phyloP scores from a whole-genome alignment of 306 rosid genomes.

The Pyrus pyrifolia region DNA sequence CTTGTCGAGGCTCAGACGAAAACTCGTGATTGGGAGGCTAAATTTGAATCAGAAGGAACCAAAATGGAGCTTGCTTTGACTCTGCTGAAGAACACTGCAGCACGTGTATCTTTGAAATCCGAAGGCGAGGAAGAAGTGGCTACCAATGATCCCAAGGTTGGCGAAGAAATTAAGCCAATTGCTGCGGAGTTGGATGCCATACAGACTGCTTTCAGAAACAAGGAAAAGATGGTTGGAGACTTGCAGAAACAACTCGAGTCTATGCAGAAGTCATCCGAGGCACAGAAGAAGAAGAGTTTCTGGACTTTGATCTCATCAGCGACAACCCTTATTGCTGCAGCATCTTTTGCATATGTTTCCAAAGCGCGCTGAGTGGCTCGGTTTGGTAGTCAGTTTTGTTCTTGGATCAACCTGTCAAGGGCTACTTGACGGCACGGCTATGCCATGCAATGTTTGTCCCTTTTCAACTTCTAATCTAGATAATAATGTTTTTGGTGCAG shows the following conservation, averaged over 20 bases:
- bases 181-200: conserved; percentile 57
- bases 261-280: conserved; percentile 25
- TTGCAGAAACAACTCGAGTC: conserved; percentile 43
- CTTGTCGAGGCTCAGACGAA: conserved; percentile 24
- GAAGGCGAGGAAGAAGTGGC: conserved; percentile 28
- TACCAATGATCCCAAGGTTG: conserved; percentile 28
- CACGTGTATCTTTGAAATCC: conserved; percentile 22
- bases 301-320: conserved; percentile 64
- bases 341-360: conserved; percentile 52
- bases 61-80: conserved; percentile 30
- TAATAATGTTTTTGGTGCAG: conserved; percentile 17
- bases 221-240: conserved; percentile 49
- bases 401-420: conserved; percentile 21
- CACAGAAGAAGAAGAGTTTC: conserved; percentile 46
- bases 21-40: conserved; percentile 33
- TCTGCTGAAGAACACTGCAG: conserved; percentile 55
- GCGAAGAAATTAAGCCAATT: conserved; percentile 34
- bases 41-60: conserved; percentile 27
- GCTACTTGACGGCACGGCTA: conserved; percentile 3
- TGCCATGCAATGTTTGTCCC: conserved; percentile 14
- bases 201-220: conserved; percentile 48
- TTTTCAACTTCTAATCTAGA: conserved; percentile 9
- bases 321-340: conserved; percentile 59
- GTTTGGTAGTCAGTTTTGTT: conserved; percentile 11
- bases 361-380: conserved; percentile 46